Conservation (phyloP, 1,284 basidiomycete genomes). For the Anthracocystis setariae region DNA sequence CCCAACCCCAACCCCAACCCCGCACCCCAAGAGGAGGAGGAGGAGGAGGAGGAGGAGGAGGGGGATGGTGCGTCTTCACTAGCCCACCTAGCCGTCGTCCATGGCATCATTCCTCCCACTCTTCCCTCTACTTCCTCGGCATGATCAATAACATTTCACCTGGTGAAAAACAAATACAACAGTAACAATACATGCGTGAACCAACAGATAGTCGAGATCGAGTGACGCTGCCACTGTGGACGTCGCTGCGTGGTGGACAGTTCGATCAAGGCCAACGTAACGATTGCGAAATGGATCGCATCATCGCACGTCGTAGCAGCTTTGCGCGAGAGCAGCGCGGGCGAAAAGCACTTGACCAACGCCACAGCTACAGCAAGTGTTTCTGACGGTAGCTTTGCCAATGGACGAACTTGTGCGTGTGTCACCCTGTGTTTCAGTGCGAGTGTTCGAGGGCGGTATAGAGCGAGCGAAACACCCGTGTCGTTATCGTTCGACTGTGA, state of each 20-base stretch:
- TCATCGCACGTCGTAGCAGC: too few species aligned
- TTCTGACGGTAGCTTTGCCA: neutral
- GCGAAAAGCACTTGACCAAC: slow-evolving; percentile 18
- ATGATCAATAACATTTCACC: neutral
- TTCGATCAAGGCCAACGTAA: slow-evolving; percentile 6
- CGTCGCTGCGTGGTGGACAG: neutral
- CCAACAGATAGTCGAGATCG: neutral
- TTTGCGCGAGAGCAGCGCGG: neutral
- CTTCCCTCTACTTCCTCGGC: neutral
- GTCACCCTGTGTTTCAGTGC: too few species aligned
- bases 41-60: neutral
- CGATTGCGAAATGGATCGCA: too few species aligned
- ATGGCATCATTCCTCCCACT: slow-evolving; percentile 1
- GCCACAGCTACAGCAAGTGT: slow-evolving; percentile 2
- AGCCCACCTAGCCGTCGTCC: neutral
- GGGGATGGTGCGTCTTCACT: neutral
- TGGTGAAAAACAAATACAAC: neutral
- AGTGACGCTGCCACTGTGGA: neutral
- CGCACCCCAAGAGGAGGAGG: neutral
- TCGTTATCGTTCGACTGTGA: neutral
- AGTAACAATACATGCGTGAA: neutral
- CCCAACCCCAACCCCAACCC: too few species aligned
- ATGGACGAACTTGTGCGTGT: too few species aligned
- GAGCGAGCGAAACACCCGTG: slow-evolving; percentile 15
- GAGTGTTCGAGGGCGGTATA: slow-evolving; percentile 22